phyloP scores from a whole-genome alignment of 345 rosid species.

The Eucalyptus shirleyi region DNA sequence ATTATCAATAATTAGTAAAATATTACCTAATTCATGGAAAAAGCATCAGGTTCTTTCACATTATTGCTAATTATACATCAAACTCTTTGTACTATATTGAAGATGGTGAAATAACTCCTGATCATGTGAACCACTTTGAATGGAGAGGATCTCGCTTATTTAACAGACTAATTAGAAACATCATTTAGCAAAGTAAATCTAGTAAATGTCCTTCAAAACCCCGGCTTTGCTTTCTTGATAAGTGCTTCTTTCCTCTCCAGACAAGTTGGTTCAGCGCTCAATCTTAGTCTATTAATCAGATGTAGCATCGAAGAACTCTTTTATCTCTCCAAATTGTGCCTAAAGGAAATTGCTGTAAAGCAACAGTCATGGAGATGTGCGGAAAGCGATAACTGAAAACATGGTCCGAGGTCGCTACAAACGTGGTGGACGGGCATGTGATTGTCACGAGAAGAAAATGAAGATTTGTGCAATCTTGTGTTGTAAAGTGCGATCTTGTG shows the following conservation, averaged over 20 bases:
- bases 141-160: neutral
- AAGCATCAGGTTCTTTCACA: neutral
- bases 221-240: neutral
- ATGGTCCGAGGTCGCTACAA: neutral
- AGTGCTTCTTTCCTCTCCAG: neutral
- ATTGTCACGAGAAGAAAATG: neutral
- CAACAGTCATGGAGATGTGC: neutral
- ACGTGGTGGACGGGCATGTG: neutral
- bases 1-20: neutral
- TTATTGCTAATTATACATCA: neutral
- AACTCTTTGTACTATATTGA: neutral
- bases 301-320: neutral
- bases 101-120: neutral
- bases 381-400: neutral
- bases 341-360: neutral
- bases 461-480: neutral
- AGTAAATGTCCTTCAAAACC: neutral
- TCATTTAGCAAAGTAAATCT: neutral
- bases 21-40: neutral
- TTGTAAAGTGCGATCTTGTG: neutral
- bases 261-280: neutral
- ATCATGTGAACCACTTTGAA: neutral
- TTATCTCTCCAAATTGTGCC: neutral
- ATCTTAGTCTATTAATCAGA: neutral
- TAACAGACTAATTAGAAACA: neutral